Evolutionary conservation across 139 green algal genomes (phyloP).

Genomic region (Pleodorina starrii): DNA sequence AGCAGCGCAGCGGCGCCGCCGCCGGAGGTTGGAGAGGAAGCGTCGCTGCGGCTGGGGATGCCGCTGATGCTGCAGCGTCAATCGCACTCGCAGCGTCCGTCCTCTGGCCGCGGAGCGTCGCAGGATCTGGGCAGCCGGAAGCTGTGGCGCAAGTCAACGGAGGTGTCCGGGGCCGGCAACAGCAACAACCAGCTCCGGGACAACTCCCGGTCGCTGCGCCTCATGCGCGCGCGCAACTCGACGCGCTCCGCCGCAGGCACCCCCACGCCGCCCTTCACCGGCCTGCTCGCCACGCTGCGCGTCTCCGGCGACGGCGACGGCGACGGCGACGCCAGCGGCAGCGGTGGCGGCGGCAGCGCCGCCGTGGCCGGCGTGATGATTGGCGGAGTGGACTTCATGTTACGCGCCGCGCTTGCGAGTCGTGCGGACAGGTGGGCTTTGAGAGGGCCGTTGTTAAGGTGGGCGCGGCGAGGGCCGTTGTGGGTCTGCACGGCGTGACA

Average conservation of each 20-base stretch:
- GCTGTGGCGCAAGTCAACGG: neutral
- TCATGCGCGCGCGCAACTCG: neutral
- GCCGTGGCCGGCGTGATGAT: neutral
- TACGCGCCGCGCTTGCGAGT: neutral
- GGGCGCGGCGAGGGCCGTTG: too few species aligned
- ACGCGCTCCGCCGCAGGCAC: constrained; percentile 4
- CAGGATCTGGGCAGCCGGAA: neutral
- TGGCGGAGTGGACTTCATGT: neutral
- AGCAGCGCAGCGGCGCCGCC: neutral
- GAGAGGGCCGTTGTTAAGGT: too few species aligned
- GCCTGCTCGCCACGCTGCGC: constrained; percentile 5
- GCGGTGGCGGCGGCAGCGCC: neutral
- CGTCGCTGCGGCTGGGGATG: neutral
- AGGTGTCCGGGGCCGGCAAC: neutral
- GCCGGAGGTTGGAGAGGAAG: neutral
- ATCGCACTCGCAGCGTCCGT: neutral
- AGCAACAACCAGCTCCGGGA: neutral
- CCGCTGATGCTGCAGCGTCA: neutral
- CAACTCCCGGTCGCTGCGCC: constrained; percentile 2
- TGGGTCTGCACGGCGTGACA: too few species aligned
- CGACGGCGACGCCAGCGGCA: neutral
- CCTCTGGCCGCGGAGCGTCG: neutral
- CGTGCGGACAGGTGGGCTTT: neutral
- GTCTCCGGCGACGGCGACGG: neutral
- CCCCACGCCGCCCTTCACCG: constrained; percentile 28